These are phyloP conservation scores for Dendrobium chrysotoxum DNA, from an alignment of 106 monocot genomes.

Conservation along the genomic window DNA sequence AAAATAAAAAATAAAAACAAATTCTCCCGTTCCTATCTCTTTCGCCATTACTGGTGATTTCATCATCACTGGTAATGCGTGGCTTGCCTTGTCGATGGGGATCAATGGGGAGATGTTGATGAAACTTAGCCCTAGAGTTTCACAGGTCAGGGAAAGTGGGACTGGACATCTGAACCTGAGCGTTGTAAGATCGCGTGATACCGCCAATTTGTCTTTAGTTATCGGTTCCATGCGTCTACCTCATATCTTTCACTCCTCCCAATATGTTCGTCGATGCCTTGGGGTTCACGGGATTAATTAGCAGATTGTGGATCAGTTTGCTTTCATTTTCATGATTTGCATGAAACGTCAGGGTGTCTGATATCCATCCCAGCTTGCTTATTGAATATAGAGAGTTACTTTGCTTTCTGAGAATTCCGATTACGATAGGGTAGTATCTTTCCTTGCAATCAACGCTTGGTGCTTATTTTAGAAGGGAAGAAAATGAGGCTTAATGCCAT, in stretches of 20 bases:
- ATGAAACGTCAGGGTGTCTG: background rate
- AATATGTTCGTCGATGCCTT: background rate
- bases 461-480: constrained; percentile 4
- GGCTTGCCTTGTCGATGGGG: background rate
- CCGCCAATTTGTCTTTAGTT: background rate
- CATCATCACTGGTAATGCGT: background rate
- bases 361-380: background rate
- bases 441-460: background rate
- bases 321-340: background rate
- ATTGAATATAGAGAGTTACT: background rate
- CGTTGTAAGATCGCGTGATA: background rate
- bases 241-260: background rate
- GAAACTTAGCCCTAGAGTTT: background rate
- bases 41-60: background rate
- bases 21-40: no score
- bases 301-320: background rate
- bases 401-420: background rate
- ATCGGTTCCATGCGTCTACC: background rate
- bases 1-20: no score
- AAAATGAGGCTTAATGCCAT: background rate
- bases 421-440: background rate
- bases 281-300: background rate
- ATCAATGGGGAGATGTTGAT: background rate
- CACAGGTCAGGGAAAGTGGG: background rate
- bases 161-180: background rate